Evolutionary conservation across 768 basidiomycete species (phyloP), one percentile per base, ranked within the genome.

Genomic region (Lactarius sp.): DNA sequence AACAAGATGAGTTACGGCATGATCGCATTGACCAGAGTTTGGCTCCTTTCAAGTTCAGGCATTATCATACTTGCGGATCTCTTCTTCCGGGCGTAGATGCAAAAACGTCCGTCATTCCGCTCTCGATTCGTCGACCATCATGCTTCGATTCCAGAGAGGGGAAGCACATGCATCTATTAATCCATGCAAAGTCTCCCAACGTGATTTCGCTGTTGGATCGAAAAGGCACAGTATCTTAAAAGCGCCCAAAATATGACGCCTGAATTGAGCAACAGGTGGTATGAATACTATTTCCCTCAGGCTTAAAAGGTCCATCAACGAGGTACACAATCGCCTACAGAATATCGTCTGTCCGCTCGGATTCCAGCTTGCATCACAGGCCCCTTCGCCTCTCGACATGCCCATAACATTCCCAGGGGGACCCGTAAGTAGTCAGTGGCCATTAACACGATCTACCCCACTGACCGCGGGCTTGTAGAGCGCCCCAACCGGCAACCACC

Each of bases 251-350:
- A 44, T 12, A 36, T 27, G 9, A 13, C 39, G n/a, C 44, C 14
- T 16, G 20, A 27, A 14, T 10, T 41, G 9, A 6, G 50, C 20
- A 31, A 52, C 18, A 20, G 47, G 36, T 41, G 13, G 7, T 6
- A 55, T 65, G 41, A 10, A 16, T 20, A 20, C 36, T 14, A 27
- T 60, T 34, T n/a, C n/a, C 9, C 41, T 59, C 33, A 12, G 20
- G n/a, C 1, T 67, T 58, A 67, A 67, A 56, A 65, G 49, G 54
- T n/a, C 27, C 55, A 27, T 60, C 31, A 67, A 67, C 61, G 18
- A 47, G 27, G 59, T 22, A 12, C 66, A 67, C 49, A 59, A 60
- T 44, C 16, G 12, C 20, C 42, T 65, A 10, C 66, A 67, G 36
- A 37, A 60, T 31, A 60, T 14, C 39, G 7, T 57, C 63, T 47